Conservation (phyloP, 768 basidiomycete species). For the Phlebiopsis flavidoalba region DNA sequence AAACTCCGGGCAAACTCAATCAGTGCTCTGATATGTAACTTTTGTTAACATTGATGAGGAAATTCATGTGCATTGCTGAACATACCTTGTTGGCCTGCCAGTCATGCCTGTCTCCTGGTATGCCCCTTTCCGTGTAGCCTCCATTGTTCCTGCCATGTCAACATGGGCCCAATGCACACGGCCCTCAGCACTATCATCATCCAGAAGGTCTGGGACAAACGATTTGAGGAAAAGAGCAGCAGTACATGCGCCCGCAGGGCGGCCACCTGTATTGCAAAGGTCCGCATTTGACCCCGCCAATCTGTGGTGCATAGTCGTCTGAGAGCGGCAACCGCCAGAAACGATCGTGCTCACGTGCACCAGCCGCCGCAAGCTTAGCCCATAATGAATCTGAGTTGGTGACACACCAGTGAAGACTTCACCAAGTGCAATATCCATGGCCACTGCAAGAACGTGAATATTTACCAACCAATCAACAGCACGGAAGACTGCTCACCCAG, state of each 20-base stretch:
- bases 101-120: slow-evolving; percentile 78
- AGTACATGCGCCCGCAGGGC: slow-evolving; percentile 65
- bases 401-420: slow-evolving; percentile 73
- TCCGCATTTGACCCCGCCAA: slow-evolving; percentile 76
- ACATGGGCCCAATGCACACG: slow-evolving; percentile 80
- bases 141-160: slow-evolving; percentile 80
- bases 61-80: not conserved
- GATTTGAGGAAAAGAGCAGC: slow-evolving; percentile 81
- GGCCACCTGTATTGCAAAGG: slow-evolving; percentile 77
- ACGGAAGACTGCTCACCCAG: slow-evolving; percentile 43
- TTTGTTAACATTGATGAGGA: not conserved
- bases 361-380: slow-evolving; percentile 62
- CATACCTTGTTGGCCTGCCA: slow-evolving; percentile 73
- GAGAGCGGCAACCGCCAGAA: slow-evolving; percentile 92
- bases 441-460: slow-evolving; percentile 35
- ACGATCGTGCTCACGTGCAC: slow-evolving; percentile 70
- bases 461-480: not conserved
- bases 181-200: slow-evolving; percentile 39
- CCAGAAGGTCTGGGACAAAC: slow-evolving; percentile 70
- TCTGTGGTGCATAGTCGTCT: slow-evolving; percentile 75
- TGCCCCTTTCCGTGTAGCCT: slow-evolving; percentile 48
- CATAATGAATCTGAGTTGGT: slow-evolving; percentile 73
- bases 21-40: not conserved
- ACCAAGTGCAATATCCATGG: slow-evolving; percentile 69
- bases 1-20: slow-evolving; percentile 3